Evolutionary conservation across 257 asterid genomes (phyloP), one percentile per base, ranked within the genome.

Genomic region (Gynochthodes officinalis): DNA sequence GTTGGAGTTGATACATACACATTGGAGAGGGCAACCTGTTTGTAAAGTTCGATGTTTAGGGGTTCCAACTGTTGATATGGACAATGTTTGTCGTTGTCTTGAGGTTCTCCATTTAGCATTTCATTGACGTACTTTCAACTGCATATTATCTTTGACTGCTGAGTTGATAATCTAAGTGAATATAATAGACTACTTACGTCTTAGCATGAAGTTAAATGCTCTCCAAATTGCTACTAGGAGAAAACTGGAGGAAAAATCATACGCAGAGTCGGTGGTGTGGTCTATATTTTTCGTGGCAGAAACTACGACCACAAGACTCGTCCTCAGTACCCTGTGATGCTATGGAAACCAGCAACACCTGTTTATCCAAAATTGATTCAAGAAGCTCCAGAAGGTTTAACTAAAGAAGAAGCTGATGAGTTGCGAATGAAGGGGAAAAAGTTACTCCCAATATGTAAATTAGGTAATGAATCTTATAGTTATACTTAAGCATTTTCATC

Each of bases 41-140:
- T 95, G 99, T 79, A 95, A 95, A 87, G 94, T 95, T 73, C 99
- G 99, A 5, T 95, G 97, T 78, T 84, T 95, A 81, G 99, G 99
- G 40, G 93, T 95, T 75, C 99, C 99, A 48, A 92, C 99, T 49
- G 96, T 95, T 60, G 98, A 95, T 80, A 95, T 95, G 94, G 81
- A 86, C 83, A 95, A 95, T 54, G 64, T 95, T 48, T 87, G 98
- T 83, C 83, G 83, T 44, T 85, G 99, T 84, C 88, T 95, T 23
- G 97, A 95, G 99, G 98, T 95, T 80, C 74, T 78, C 77, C 62
- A 64, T 79, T 55, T 64, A 72, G 55, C 76, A 58, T 76, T 79
- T 35, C 63, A 53, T 79, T 42, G 39, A 60, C 60, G 15, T 78
- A 64, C 75, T 53, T 71, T 46, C 65, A 50, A 57, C 55, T 53